A percentile compares a stretch with the other conserved stretches of the same genome.
Evolutionary conservation across 768 basidiomycete genomes (phyloP).

Genomic region (Hygrocybe coccinea): DNA sequence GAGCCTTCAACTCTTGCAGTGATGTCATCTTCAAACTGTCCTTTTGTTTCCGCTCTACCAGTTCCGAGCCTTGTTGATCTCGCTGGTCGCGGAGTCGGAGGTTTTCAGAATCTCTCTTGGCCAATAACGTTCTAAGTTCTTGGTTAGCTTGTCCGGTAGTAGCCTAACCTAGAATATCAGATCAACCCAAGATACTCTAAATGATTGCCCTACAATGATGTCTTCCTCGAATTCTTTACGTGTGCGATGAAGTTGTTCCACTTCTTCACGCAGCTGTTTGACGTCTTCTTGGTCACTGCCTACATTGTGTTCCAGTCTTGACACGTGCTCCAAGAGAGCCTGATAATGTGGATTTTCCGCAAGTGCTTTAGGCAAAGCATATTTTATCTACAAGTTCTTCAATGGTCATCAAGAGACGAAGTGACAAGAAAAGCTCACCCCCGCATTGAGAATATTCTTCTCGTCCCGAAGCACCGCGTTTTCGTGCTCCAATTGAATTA

Average conservation of each 20-base stretch:
- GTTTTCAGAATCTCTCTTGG: slow-evolving; percentile 64
- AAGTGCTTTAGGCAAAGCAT: slow-evolving; percentile 43
- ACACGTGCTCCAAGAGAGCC: slow-evolving; percentile 50
- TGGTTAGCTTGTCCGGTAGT: slow-evolving; percentile 47
- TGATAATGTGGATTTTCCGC: slow-evolving; percentile 51
- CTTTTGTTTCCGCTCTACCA: slow-evolving; percentile 63
- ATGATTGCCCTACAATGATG: slow-evolving; percentile 35
- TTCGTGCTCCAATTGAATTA: slow-evolving; percentile 46
- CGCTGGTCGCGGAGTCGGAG: slow-evolving; percentile 66
- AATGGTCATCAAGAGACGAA: background rate
- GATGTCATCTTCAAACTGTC: slow-evolving; percentile 56
- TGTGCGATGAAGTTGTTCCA: slow-evolving; percentile 34
- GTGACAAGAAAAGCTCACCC: slow-evolving; percentile 1
- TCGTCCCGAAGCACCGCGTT: slow-evolving; percentile 42
- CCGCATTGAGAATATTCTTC: slow-evolving; percentile 18
- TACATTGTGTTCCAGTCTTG: slow-evolving; percentile 41
- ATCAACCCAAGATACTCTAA: slow-evolving; percentile 13
- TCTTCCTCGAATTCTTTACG: slow-evolving; percentile 47
- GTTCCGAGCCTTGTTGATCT: slow-evolving; percentile 60
- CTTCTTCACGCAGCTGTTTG: slow-evolving; percentile 40
- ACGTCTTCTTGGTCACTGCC: slow-evolving; percentile 38
- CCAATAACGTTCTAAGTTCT: slow-evolving; percentile 56
- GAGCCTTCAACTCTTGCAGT: slow-evolving; percentile 56
- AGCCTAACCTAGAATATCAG: slow-evolving; percentile 19
- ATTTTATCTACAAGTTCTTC: slow-evolving; percentile 31